These are phyloP conservation scores for Microglena sp. DNA, from an alignment of 139 green algal genomes.

Conservation along the genomic window DNA sequence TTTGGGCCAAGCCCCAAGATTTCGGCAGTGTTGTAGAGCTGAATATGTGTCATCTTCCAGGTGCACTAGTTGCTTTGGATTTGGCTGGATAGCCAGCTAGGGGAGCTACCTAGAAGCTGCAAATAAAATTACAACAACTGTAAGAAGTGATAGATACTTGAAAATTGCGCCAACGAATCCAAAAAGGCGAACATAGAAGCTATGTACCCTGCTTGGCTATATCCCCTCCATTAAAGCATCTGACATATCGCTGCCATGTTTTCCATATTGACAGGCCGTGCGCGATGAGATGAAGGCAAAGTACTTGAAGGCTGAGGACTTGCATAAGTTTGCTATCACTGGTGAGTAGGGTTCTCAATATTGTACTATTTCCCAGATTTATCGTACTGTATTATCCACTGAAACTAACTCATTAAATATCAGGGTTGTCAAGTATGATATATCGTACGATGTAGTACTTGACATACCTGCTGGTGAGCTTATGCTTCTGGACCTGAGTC, in stretches of 20 bases:
- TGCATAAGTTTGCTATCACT: constrained; percentile 59
- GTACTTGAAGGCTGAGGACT: constrained; percentile 52
- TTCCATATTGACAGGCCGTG: no score
- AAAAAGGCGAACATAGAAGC: no score
- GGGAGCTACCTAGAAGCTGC: no score
- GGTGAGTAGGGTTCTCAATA: not conserved
- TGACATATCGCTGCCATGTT: no score
- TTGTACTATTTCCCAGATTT: not conserved
- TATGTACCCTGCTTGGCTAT: not conserved
- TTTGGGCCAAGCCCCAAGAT: no score
- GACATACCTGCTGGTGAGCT: constrained; percentile 50
- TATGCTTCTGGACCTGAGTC: not conserved
- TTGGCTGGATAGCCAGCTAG: no score
- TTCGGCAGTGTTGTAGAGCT: not conserved
- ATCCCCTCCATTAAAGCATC: not conserved
- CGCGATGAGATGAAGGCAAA: constrained; percentile 30
- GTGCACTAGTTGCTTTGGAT: no score
- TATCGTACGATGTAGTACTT: constrained; percentile 12
- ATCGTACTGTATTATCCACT: not conserved
- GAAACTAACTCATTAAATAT: not conserved
- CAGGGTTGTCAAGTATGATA: not conserved
- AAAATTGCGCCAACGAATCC: no score
- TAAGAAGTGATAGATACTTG: no score
- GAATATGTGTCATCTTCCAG: not conserved
- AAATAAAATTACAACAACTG: no score